Evolutionary conservation across 2,329 filamentous ascomycete genomes (phyloP).

Genomic region (Sporothrix protearum): DNA sequence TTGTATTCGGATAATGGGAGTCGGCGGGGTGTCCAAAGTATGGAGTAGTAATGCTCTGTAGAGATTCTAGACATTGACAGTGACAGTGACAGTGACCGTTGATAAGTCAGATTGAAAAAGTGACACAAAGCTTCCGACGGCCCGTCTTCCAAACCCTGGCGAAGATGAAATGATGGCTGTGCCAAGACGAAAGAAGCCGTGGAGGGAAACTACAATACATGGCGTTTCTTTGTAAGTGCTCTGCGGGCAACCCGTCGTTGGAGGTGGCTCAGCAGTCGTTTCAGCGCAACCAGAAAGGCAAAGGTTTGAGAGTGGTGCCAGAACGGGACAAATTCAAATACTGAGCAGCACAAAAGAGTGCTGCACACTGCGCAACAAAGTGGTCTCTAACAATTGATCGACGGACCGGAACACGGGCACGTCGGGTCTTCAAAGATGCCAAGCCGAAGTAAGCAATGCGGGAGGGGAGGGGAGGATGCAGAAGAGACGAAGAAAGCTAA

Average conservation of each 20-base stretch:
- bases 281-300: constrained; percentile 13
- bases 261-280: constrained; percentile 18
- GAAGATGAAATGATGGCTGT: constrained; percentile 20
- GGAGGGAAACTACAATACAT: neutral
- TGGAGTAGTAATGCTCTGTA: too few relatives aligned
- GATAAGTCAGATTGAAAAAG: neutral
- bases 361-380: neutral
- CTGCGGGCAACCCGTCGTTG: neutral
- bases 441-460: constrained; percentile 23
- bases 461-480: neutral
- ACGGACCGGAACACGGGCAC: constrained; percentile 24
- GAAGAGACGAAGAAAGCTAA: neutral
- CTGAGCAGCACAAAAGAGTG: neutral
- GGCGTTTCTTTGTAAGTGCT: neutral
- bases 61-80: neutral
- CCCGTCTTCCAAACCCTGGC: constrained; percentile 3
- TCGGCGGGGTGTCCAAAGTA: too few relatives aligned
- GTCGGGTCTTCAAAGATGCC: constrained; percentile 17
- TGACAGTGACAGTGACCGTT: neutral
- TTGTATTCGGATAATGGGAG: neutral
- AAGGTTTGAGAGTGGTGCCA: neutral
- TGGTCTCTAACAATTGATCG: constrained; percentile 26
- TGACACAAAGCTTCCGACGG: neutral
- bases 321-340: constrained; percentile 6
- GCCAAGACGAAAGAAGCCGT: constrained; percentile 18